These are phyloP conservation scores for Corrigiola litoralis DNA, from an alignment of 179 eudicot species.

Conservation along the genomic window DNA sequence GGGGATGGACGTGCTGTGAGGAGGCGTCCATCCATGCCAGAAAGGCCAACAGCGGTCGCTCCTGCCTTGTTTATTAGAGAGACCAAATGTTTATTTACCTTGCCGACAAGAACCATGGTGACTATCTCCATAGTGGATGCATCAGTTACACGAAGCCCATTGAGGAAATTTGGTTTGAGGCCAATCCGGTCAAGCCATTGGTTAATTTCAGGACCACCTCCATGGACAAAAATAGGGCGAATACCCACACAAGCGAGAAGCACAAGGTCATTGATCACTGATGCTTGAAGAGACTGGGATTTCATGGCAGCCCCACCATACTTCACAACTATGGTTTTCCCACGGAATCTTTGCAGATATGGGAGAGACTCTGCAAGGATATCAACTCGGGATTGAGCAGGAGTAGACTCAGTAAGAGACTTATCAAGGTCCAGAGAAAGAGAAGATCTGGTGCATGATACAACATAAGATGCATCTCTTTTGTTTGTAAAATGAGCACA, in stretches of 20 bases:
- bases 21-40: constrained; percentile 75
- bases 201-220: constrained; percentile 92
- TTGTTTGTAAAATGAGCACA: constrained; percentile 9
- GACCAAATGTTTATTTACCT: constrained; percentile 72
- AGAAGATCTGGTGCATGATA: constrained; percentile 11
- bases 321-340: constrained; percentile 80
- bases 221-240: constrained; percentile 76
- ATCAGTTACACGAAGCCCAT: constrained; percentile 82
- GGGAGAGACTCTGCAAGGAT: constrained; percentile 80
- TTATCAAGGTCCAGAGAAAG: constrained; percentile 20
- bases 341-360: constrained; percentile 73
- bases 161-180: constrained; percentile 62
- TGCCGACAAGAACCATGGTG: constrained; percentile 83
- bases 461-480: background rate
- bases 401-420: constrained; percentile 23
- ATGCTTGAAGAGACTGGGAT: constrained; percentile 70
- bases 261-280: constrained; percentile 71
- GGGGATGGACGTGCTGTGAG: constrained; percentile 72
- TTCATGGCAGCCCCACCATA: constrained; percentile 96
- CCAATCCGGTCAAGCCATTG: constrained; percentile 59
- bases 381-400: constrained; percentile 61
- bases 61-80: constrained; percentile 80
- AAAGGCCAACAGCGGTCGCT: constrained; percentile 77
- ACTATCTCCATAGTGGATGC: constrained; percentile 84
- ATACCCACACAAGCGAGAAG: constrained; percentile 76